Conservation (phyloP, 1,284 basidiomycete genomes). For the Trametes versicolor region DNA sequence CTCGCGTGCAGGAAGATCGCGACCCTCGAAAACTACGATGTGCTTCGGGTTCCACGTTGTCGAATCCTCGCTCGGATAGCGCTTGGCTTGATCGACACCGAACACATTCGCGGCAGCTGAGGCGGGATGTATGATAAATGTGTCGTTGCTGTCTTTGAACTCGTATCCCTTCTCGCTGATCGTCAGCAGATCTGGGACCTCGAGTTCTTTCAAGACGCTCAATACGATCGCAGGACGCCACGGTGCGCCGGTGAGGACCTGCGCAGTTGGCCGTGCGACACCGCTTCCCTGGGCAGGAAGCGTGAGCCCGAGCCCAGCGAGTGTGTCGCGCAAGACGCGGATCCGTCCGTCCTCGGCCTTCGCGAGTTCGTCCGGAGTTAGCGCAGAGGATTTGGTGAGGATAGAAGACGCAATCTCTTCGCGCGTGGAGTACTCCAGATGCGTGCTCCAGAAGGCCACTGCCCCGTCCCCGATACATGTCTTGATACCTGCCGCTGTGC, state of each 20-base stretch:
- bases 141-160: constrained; percentile 70
- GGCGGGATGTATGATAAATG: constrained; percentile 66
- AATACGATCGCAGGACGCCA: constrained; percentile 23
- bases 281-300: constrained; percentile 47
- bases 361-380: constrained; percentile 46
- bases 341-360: constrained; percentile 50
- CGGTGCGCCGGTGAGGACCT: constrained; percentile 50
- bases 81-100: constrained; percentile 38
- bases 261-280: constrained; percentile 56
- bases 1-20: constrained; percentile 50
- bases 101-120: constrained; percentile 50
- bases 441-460: constrained; percentile 69
- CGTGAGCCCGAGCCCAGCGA: constrained; percentile 58
- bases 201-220: constrained; percentile 45
- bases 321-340: constrained; percentile 53
- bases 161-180: constrained; percentile 41
- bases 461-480: constrained; percentile 64
- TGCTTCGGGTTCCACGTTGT: constrained; percentile 57
- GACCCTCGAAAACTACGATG: constrained; percentile 50
- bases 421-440: constrained; percentile 68
- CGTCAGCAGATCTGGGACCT: constrained; percentile 42
- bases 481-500: constrained; percentile 60
- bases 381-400: constrained; percentile 41
- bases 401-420: constrained; percentile 53
- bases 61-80: constrained; percentile 33